These are phyloP conservation scores for Uncinocarpus reesii DNA, from an alignment of 2,329 filamentous ascomycete species.

Conservation along the genomic window DNA sequence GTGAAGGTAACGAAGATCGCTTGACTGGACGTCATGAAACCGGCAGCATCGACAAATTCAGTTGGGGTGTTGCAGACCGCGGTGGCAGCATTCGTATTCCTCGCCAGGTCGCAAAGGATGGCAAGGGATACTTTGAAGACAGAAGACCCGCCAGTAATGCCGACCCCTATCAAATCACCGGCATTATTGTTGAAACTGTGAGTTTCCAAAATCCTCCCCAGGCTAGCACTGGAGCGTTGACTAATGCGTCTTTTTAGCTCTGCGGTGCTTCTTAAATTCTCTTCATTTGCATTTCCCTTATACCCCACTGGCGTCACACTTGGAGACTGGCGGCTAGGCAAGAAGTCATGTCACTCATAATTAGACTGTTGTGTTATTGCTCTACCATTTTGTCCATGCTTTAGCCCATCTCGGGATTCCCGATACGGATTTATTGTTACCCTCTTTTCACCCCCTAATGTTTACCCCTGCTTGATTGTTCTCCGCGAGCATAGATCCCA, in stretches of 20 bases:
- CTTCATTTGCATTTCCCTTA: conserved; percentile 31
- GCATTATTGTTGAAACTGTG: conserved; percentile 66
- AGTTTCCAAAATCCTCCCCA: conserved; percentile 15
- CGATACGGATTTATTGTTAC: conserved; percentile 6
- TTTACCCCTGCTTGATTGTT: neutral
- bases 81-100: conserved; percentile 90
- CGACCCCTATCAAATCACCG: conserved; percentile 75
- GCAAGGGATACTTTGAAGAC: conserved; percentile 91
- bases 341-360: conserved; percentile 9
- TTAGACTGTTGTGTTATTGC: conserved; percentile 9
- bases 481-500: conserved; percentile 3
- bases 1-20: conserved; percentile 89
- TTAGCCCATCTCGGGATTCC: conserved; percentile 7
- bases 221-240: neutral
- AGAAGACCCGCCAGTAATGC: conserved; percentile 74
- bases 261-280: conserved; percentile 34
- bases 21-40: conserved; percentile 94
- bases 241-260: conserved; percentile 22
- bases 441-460: neutral
- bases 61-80: conserved; percentile 90
- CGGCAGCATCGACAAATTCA: conserved; percentile 84
- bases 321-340: conserved; percentile 5
- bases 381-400: neutral
- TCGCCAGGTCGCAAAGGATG: conserved; percentile 70
- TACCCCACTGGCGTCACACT: conserved; percentile 23